Percentiles rank a stretch among this genome's conserved stretches.
phyloP scores from a whole-genome alignment of 2,329 filamentous ascomycete species.

The Colletotrichum sp. region DNA sequence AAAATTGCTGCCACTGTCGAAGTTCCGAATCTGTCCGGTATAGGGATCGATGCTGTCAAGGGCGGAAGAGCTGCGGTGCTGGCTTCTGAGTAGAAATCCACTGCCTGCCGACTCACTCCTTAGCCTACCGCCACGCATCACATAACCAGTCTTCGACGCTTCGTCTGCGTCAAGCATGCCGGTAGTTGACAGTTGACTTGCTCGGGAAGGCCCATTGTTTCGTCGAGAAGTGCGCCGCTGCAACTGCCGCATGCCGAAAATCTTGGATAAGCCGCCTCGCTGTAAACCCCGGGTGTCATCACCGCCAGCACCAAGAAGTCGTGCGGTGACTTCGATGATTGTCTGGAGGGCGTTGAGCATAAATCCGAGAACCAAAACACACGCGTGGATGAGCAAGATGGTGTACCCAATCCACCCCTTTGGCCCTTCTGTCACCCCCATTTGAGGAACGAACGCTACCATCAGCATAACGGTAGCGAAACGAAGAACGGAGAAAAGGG shows the following conservation, averaged over 20 bases:
- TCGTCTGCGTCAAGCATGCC: constrained; percentile 78
- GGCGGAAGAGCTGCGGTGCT: constrained; percentile 60
- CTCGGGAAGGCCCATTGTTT: constrained; percentile 65
- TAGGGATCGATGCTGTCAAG: constrained; percentile 57
- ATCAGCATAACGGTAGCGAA: constrained; percentile 78
- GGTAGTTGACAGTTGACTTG: constrained; percentile 82
- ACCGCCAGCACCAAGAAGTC: constrained; percentile 81
- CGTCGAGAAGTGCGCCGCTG: constrained; percentile 73
- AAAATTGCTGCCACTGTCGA: constrained; percentile 67
- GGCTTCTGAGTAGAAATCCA: constrained; percentile 44
- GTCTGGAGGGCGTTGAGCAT: constrained; percentile 92
- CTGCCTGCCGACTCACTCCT: constrained; percentile 68
- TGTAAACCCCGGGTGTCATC: constrained; percentile 73
- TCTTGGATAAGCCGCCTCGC: constrained; percentile 84
- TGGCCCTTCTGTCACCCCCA: constrained; percentile 77
- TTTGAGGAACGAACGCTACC: constrained; percentile 82
- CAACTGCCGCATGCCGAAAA: constrained; percentile 90
- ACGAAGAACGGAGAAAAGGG: constrained; percentile 79
- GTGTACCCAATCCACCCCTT: constrained; percentile 97
- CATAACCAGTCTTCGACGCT: constrained; percentile 65
- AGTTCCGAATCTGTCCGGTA: constrained; percentile 49
- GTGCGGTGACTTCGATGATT: constrained; percentile 84
- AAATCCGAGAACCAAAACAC: constrained; percentile 88
- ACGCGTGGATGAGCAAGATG: constrained; percentile 84
- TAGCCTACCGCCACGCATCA: constrained; percentile 57